Evolutionary conservation across 306 rosid species (phyloP).

Genomic region (Dalbergia cochinchinensis): DNA sequence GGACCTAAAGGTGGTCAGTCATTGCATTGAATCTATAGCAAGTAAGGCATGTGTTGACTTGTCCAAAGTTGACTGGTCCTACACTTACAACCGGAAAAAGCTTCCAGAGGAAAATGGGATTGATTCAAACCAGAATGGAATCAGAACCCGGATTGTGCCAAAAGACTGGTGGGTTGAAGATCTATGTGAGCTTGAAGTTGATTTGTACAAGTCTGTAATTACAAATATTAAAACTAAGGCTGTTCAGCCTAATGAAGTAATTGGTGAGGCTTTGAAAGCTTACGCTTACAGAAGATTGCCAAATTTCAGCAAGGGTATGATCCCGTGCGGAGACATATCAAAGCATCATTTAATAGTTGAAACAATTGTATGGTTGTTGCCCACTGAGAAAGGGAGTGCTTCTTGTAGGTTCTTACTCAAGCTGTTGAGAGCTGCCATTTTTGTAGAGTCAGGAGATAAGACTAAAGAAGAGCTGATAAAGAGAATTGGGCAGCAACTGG

Average conservation of each 20-base stretch:
- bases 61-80: slow-evolving; percentile 95
- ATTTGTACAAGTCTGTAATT: slow-evolving; percentile 73
- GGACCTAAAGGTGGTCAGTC: slow-evolving; percentile 78
- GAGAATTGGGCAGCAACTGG: slow-evolving; percentile 90
- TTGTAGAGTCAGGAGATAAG: slow-evolving; percentile 63
- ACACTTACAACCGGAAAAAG: slow-evolving; percentile 85
- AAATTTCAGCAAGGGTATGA: slow-evolving; percentile 83
- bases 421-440: slow-evolving; percentile 76
- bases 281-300: slow-evolving; percentile 85
- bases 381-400: slow-evolving; percentile 76
- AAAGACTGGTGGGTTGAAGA: slow-evolving; percentile 99
- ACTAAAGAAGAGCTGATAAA: slow-evolving; percentile 67
- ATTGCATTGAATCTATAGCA: slow-evolving; percentile 79
- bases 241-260: slow-evolving; percentile 66
- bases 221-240: slow-evolving; percentile 64
- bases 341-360: slow-evolving; percentile 66
- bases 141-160: slow-evolving; percentile 78
- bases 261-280: slow-evolving; percentile 94
- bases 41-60: slow-evolving; percentile 81
- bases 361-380: slow-evolving; percentile 78
- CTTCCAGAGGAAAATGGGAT: slow-evolving; percentile 81
- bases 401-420: slow-evolving; percentile 88
- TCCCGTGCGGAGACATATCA: slow-evolving; percentile 62
- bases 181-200: slow-evolving; percentile 92
- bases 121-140: slow-evolving; percentile 65